Evolutionary conservation across 352 stramenopile species (phyloP).

Genomic region (Hyaloperonospora brassicae): DNA sequence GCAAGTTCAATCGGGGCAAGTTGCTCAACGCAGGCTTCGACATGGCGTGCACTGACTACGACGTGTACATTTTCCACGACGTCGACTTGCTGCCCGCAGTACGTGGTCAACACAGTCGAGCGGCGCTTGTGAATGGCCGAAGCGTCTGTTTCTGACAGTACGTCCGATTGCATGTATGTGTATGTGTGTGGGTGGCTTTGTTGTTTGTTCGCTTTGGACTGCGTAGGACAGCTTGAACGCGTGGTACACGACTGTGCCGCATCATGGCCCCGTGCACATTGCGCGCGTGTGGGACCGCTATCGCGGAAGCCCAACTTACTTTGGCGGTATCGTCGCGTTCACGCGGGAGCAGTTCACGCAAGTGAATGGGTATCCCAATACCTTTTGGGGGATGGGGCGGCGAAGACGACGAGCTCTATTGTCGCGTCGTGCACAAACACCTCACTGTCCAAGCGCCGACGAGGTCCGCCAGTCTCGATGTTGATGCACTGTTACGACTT

Average conservation of each 20-base stretch:
- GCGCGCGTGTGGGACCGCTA: slow-evolving; percentile 92
- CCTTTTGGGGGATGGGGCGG: slow-evolving; percentile 86
- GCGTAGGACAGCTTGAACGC: slow-evolving; percentile 58
- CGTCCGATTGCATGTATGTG: background rate
- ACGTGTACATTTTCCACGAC: slow-evolving; percentile 93
- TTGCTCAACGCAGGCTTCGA: slow-evolving; percentile 94
- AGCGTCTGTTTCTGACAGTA: no score
- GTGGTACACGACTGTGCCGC: slow-evolving; percentile 66
- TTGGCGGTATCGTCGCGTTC: slow-evolving; percentile 91
- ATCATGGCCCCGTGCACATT: slow-evolving; percentile 86
- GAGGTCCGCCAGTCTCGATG: slow-evolving; percentile 13
- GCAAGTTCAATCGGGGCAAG: slow-evolving; percentile 97
- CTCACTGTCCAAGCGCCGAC: slow-evolving; percentile 31
- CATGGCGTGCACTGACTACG: slow-evolving; percentile 71
- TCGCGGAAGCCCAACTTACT: slow-evolving; percentile 91
- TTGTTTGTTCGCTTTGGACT: background rate
- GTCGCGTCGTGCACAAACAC: slow-evolving; percentile 44
- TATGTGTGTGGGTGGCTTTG: background rate
- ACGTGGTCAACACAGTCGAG: background rate
- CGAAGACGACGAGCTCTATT: slow-evolving; percentile 51
- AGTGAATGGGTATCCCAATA: slow-evolving; percentile 95
- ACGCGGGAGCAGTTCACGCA: slow-evolving; percentile 80
- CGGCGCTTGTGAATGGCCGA: no score
- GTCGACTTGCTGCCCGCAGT: slow-evolving; percentile 89
- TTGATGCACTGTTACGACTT: background rate